Base-by-base conservation (phyloP, 75 land plant species). In the Picea glauca region DNA sequence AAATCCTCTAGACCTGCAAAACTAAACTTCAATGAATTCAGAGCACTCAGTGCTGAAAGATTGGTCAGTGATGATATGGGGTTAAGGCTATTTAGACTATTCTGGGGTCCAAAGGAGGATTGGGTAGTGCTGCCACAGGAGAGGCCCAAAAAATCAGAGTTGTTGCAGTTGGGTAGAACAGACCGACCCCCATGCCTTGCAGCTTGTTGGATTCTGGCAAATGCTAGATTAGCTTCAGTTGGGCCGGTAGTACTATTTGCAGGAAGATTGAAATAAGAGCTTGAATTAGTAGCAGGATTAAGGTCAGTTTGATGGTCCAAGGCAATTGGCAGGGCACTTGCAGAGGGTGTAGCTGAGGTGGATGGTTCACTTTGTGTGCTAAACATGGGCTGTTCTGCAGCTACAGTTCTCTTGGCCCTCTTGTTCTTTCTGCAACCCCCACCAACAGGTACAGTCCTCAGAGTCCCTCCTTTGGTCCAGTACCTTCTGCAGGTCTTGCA, bases 401-500 rank as follows among this genome's bases (percentile, higher is more conserved):
- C 43, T 4, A 40, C 5, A 60, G 0, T 13, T 40, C 3, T 40
- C 43, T 40, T 81, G 1, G 73, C 31, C 77, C 83, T 83, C 81
- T 83, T 87, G 78, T 62, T 81, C 61, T 87, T 87, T 20, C 88
- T 76, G 64, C 85, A 83, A 32, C 88, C 85, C 13, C 88, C 88
- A 9, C 88, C 88, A 54, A 87, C 60, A 35, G 85, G 88, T 14
- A 87, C 85, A 79, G 81, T 87, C 31, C 85, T 77, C 40, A 87
- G 75, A 17, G 83, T 81, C 1, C 88, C 88, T 11, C 88, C 88
- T 76, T 81, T 83, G 26, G 88, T 87, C 88, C 88, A 87, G 81
- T 83, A 87, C 58, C 88, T 46, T 13, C 85, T 50, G 74, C 83
- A 87, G 7, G 83, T 78, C 85, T 63, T 59, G 78, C 72, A 77